Percentiles rank a stretch among this genome's conserved stretches.
phyloP scores from a whole-genome alignment of 75 land plant genomes.

The Pinus albicaulis region DNA sequence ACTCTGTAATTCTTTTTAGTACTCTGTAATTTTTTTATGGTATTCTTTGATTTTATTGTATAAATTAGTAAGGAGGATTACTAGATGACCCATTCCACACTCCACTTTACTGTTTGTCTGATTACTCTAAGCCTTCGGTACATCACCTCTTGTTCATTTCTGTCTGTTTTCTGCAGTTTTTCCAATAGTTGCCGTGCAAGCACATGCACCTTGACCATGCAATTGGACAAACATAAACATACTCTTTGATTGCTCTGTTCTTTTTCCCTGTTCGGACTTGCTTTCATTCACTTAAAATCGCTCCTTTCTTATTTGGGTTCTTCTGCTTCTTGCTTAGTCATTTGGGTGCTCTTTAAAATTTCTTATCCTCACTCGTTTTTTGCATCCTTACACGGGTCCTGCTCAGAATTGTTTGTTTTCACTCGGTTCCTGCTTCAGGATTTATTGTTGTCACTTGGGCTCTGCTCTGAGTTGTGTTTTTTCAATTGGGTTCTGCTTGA shows the following conservation, averaged over 20 bases:
- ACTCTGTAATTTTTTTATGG: not conserved
- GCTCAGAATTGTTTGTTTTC: not conserved
- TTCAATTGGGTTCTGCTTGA: not conserved
- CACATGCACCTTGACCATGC: not conserved
- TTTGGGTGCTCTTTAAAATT: not conserved
- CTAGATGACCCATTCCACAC: not conserved
- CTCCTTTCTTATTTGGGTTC: not conserved
- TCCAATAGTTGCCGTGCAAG: slow-evolving; percentile 11
- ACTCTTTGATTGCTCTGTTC: not conserved
- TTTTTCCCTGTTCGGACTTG: not conserved
- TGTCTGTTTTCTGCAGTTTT: not conserved
- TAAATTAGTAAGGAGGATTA: slow-evolving; percentile 1
- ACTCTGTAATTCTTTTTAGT: not conserved
- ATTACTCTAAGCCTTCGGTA: not conserved
- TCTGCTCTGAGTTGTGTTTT: not conserved
- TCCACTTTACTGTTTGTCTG: not conserved
- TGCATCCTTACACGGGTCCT: not conserved
- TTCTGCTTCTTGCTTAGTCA: not conserved
- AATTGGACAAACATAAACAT: too few relatives aligned
- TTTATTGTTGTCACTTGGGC: not conserved
- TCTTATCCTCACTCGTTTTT: not conserved
- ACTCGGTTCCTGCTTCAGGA: not conserved
- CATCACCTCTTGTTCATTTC: not conserved
- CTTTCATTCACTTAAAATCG: not conserved
- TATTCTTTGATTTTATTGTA: not conserved